These are phyloP conservation scores for Vitis hybrid DNA, from an alignment of 177 flowering plant genomes.

Conservation along the genomic window DNA sequence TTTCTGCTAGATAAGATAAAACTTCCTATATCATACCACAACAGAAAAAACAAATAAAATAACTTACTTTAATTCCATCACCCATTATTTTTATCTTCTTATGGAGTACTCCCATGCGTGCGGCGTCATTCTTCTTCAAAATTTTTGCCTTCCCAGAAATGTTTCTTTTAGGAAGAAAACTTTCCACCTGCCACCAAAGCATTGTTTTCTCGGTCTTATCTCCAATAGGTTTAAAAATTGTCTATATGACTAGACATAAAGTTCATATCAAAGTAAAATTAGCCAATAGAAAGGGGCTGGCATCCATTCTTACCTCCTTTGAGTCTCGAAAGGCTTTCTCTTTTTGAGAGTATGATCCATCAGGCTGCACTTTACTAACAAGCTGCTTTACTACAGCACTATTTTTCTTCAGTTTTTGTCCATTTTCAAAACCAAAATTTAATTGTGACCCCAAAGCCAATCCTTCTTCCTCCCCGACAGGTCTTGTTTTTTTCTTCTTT, in stretches of 20 bases:
- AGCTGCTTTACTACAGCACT: conserved; percentile 29
- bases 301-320: conserved; percentile 38
- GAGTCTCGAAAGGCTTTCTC: conserved; percentile 30
- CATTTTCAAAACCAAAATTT: conserved; percentile 39
- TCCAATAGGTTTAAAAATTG: background rate
- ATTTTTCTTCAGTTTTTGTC: conserved; percentile 36
- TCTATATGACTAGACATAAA: background rate
- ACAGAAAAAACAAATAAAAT: conserved; percentile 8
- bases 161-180: conserved; percentile 34
- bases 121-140: conserved; percentile 45
- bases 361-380: conserved; percentile 26
- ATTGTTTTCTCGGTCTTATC: background rate
- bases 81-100: conserved; percentile 62
- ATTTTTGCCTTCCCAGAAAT: conserved; percentile 43
- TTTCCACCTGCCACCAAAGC: conserved; percentile 48
- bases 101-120: conserved; percentile 28
- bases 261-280: conserved; percentile 2
- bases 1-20: background rate
- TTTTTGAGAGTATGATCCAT: conserved; percentile 38
- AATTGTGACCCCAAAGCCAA: conserved; percentile 23
- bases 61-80: conserved; percentile 60
- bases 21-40: background rate
- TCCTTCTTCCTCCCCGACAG: conserved; percentile 28
- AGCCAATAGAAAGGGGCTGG: background rate
- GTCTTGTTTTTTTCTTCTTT: conserved; percentile 62